Evolutionary conservation across 805 yeast species (phyloP).

Genomic region (baker's yeast (Saccharomyces cerevisiae)): DNA sequence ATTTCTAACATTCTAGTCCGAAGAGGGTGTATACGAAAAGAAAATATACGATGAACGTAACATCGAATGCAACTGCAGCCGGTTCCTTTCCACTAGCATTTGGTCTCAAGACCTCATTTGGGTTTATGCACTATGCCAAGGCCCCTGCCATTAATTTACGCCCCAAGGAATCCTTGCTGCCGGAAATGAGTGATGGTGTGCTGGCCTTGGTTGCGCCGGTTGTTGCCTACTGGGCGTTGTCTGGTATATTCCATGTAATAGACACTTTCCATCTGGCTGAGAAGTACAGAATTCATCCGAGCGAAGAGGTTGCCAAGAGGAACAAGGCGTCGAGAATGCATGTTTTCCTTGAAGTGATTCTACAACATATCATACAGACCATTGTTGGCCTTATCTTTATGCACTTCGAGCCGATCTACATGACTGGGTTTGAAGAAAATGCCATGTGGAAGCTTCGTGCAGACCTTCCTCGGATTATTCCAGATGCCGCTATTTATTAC

Average conservation of each 20-base stretch:
- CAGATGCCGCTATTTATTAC: slow-evolving; percentile 41
- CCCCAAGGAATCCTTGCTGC: not conserved
- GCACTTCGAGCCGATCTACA: slow-evolving; percentile 47
- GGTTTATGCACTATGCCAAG: slow-evolving; percentile 17
- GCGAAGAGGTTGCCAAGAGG: slow-evolving; percentile 68
- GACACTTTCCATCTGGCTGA: slow-evolving; percentile 74
- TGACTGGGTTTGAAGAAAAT: slow-evolving; percentile 43
- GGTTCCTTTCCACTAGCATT: not conserved
- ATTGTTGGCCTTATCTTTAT: slow-evolving; percentile 53
- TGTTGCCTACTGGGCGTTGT: slow-evolving; percentile 74
- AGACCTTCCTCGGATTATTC: slow-evolving; percentile 31
- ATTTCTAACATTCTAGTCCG: not conserved
- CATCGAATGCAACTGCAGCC: not conserved
- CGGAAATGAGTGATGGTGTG: slow-evolving; percentile 53
- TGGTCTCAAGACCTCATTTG: slow-evolving; percentile 10
- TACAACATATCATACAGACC: slow-evolving; percentile 82
- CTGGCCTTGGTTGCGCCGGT: slow-evolving; percentile 71
- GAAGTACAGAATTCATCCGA: slow-evolving; percentile 81
- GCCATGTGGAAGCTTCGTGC: slow-evolving; percentile 39
- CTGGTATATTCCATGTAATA: slow-evolving; percentile 62
- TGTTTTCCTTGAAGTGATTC: slow-evolving; percentile 71
- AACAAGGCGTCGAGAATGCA: slow-evolving; percentile 65
- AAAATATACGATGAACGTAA: not conserved
- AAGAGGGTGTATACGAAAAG: not conserved
- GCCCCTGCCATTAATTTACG: slow-evolving; percentile 23